Base-by-base conservation (phyloP, 2,329 filamentous ascomycete species). In the Monosporascus sp. region DNA sequence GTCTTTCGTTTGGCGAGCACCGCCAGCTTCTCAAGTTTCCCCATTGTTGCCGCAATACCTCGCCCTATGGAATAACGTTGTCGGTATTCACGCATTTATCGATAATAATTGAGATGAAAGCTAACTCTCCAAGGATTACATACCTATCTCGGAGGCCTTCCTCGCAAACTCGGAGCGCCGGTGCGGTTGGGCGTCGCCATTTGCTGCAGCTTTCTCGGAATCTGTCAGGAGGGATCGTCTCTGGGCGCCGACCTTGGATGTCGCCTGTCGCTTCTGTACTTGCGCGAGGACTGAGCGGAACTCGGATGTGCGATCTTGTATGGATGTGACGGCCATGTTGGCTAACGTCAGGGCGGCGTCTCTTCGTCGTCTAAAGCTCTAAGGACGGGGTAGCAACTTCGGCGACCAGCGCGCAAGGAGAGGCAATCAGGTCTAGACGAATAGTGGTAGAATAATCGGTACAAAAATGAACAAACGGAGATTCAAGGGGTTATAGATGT, bases 1-100 rank as follows among this genome's bases (percentile, higher is more conserved):
- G 94, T 96, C 74, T 96, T 95, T 66, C 93, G 86, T 72, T 91
- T 93, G n/a, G 94, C 94, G 68, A 99, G 76, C 71, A 96, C 90
- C 56, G 92, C 93, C 60, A 99, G 76, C 71, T 95, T 90, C 74
- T 97, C 91, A 65, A 99, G 76, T 74, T 97, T 99, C 52, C 86
- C 91, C 85, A 96, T 97, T 7, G 94, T 97, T 53, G 83, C 87
- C 14, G 88, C 88, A 60, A 99, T 97, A 34, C 91, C 91, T 63
- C 91, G 83, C 51, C 93, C 94, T 66, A 31, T 26, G 31, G 24
- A 46, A 27, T 17, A 31, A 11, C 1, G 8, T 24, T 43, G 40
- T 43, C 22, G 22, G 40, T 14, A 14, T 22, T 20, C 9, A 24
- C 4, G 9, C 40, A 14, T 20, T 14, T 14, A 22, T 22, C n/a